Percentiles rank a stretch among this genome's conserved stretches.
Evolutionary conservation across 306 rosid genomes (phyloP).

Genomic region (Parietaria judaica): DNA sequence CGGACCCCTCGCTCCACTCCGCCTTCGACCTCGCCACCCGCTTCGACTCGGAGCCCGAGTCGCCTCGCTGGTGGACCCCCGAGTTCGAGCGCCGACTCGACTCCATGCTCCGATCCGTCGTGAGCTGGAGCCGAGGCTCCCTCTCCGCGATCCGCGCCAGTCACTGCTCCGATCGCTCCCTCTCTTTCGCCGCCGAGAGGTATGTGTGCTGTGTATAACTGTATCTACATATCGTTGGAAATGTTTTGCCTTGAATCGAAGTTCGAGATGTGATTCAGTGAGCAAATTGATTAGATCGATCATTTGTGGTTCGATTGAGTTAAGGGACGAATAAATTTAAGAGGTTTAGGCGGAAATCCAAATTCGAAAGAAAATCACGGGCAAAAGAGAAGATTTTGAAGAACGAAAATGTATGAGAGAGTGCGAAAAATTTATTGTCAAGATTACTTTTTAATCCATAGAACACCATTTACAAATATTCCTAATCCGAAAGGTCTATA

Average conservation of each 20-base stretch:
- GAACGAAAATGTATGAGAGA: background rate
- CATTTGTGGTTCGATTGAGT: background rate
- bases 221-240: background rate
- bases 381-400: no score
- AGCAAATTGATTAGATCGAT: background rate
- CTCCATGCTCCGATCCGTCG: conserved; percentile 66
- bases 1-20: conserved; percentile 55
- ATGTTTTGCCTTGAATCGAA: no score
- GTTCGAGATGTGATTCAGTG: no score
- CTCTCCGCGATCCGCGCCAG: conserved; percentile 50
- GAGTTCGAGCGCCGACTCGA: conserved; percentile 58
- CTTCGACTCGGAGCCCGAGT: conserved; percentile 37
- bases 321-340: background rate
- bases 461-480: no score
- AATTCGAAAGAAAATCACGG: background rate
- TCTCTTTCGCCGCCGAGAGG: conserved; percentile 59
- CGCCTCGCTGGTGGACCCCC: conserved; percentile 53
- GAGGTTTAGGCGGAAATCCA: background rate
- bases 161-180: conserved; percentile 68
- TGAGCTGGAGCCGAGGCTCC: conserved; percentile 41
- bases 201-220: conserved; percentile 1
- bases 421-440: no score
- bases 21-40: conserved; percentile 53
- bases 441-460: no score
- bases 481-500: no score